Percentiles rank a stretch among this genome's conserved stretches.
These are phyloP conservation scores for Boehmeria nivea DNA, from an alignment of 306 rosid species.

Conservation along the genomic window DNA sequence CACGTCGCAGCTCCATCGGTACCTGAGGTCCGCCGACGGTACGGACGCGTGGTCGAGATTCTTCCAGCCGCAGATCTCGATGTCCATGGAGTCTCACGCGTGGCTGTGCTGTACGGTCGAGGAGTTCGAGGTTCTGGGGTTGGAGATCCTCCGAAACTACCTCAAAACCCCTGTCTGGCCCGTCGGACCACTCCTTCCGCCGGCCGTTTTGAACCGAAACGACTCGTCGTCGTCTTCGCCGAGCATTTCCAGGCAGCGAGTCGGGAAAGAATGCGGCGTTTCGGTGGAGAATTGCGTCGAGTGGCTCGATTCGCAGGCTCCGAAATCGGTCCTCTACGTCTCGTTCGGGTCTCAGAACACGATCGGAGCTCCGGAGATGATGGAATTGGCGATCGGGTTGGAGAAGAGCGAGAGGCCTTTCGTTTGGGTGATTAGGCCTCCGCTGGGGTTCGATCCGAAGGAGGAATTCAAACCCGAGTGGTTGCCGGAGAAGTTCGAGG, in stretches of 20 bases:
- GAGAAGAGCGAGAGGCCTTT: slow-evolving; percentile 48
- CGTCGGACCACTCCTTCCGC: slow-evolving; percentile 52
- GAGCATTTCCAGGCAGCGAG: slow-evolving; percentile 27
- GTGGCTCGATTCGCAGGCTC: slow-evolving; percentile 45
- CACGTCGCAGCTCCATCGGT: slow-evolving; percentile 40
- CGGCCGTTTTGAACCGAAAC: neutral
- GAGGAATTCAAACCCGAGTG: slow-evolving; percentile 45
- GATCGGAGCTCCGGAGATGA: slow-evolving; percentile 50
- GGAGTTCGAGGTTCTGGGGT: slow-evolving; percentile 52
- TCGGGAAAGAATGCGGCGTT: slow-evolving; percentile 46
- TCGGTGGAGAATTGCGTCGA: slow-evolving; percentile 35
- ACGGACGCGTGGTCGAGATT: slow-evolving; percentile 49
- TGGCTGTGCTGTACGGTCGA: slow-evolving; percentile 70
- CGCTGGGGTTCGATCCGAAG: slow-evolving; percentile 45
- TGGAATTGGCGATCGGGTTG: slow-evolving; percentile 59
- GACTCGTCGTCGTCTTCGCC: slow-evolving; percentile 12
- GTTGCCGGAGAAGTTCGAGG: slow-evolving; percentile 64
- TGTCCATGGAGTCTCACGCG: slow-evolving; percentile 38
- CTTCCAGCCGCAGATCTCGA: slow-evolving; percentile 31
- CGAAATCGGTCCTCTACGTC: slow-evolving; percentile 53
- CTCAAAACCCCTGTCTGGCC: slow-evolving; percentile 35
- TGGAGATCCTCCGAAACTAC: slow-evolving; percentile 41
- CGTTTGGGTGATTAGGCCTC: slow-evolving; percentile 78
- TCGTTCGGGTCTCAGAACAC: slow-evolving; percentile 89
- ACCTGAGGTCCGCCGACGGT: slow-evolving; percentile 46